phyloP scores from a whole-genome alignment of 2,329 filamentous ascomycete species.

The Fusarium sp. region DNA sequence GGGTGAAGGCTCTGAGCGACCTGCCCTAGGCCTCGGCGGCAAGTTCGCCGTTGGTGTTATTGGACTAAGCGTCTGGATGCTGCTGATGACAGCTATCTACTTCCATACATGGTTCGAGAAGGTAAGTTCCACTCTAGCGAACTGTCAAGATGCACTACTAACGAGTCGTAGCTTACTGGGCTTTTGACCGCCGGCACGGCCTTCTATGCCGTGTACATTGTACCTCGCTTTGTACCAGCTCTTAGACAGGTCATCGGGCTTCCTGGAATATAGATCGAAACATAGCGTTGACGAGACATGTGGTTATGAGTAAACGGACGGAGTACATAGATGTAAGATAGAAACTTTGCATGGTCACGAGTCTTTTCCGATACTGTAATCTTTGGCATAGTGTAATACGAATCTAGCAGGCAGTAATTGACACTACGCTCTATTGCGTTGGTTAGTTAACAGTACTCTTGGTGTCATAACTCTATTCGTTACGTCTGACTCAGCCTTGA shows the following conservation, averaged over 20 bases:
- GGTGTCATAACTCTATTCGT: not conserved
- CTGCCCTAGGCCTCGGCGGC: slow-evolving; percentile 60
- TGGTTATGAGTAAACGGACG: slow-evolving; percentile 21
- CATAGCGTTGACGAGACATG: slow-evolving; percentile 19
- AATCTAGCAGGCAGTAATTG: not conserved
- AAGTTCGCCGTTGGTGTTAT: slow-evolving; percentile 74
- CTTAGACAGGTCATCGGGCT: slow-evolving; percentile 62
- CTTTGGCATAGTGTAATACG: not conserved
- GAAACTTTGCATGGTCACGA: slow-evolving; percentile 11
- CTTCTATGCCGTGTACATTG: slow-evolving; percentile 64
- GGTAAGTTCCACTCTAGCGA: slow-evolving; percentile 61
- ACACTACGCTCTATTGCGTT: not conserved
- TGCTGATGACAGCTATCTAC: slow-evolving; percentile 98
- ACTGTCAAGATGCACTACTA: slow-evolving; percentile 21
- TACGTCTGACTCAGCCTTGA: not conserved
- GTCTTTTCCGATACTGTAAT: not conserved
- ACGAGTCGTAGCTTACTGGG: slow-evolving; percentile 63
- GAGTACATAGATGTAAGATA: slow-evolving; percentile 20
- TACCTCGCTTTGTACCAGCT: slow-evolving; percentile 64
- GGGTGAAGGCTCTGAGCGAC: slow-evolving; percentile 43
- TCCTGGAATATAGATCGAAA: slow-evolving; percentile 60
- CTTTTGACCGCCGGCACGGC: slow-evolving; percentile 62
- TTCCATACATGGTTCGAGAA: slow-evolving; percentile 99
- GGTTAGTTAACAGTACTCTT: too few species aligned
- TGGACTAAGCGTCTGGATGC: slow-evolving; percentile 88